Conservation (phyloP, 169 alveolate species). For the Babesia ovata region DNA sequence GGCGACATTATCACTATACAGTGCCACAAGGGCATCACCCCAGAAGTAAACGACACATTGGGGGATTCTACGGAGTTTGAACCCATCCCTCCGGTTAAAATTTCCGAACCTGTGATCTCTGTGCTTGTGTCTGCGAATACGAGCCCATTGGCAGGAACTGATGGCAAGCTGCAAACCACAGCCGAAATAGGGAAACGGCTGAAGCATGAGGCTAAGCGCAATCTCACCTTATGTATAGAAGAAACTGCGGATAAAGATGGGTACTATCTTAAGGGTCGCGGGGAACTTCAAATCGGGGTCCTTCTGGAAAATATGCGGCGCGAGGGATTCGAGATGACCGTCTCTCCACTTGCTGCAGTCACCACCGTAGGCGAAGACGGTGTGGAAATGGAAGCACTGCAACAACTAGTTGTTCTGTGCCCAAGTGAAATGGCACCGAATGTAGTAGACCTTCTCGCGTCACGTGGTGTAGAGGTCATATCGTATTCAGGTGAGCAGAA, state of each 20-base stretch:
- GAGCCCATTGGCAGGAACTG: slow-evolving; percentile 91
- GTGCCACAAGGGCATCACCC: slow-evolving; percentile 74
- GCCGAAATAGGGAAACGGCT: slow-evolving; percentile 88
- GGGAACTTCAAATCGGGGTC: slow-evolving; percentile 93
- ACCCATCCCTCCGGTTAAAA: slow-evolving; percentile 81
- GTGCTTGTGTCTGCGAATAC: slow-evolving; percentile 86
- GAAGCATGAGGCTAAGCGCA: slow-evolving; percentile 86
- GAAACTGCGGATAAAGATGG: slow-evolving; percentile 79
- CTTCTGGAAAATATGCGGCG: slow-evolving; percentile 94
- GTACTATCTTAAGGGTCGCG: slow-evolving; percentile 88
- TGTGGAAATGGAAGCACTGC: slow-evolving; percentile 85
- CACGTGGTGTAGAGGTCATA: slow-evolving; percentile 73
- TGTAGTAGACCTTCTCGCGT: slow-evolving; percentile 81
- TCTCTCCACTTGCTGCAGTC: slow-evolving; percentile 88
- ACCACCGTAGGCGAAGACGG: slow-evolving; percentile 79
- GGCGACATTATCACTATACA: slow-evolving; percentile 81
- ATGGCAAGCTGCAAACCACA: slow-evolving; percentile 84
- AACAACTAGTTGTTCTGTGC: slow-evolving; percentile 49
- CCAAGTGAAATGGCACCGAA: slow-evolving; percentile 79
- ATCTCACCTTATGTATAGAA: slow-evolving; percentile 87
- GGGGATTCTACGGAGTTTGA: slow-evolving; percentile 59
- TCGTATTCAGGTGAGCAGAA: slow-evolving; percentile 53
- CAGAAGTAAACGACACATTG: slow-evolving; percentile 80
- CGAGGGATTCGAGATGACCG: slow-evolving; percentile 92
- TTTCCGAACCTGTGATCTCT: slow-evolving; percentile 92